Conservation (phyloP, 2,329 filamentous ascomycete species). For the Scolecobasidium constrictum region DNA sequence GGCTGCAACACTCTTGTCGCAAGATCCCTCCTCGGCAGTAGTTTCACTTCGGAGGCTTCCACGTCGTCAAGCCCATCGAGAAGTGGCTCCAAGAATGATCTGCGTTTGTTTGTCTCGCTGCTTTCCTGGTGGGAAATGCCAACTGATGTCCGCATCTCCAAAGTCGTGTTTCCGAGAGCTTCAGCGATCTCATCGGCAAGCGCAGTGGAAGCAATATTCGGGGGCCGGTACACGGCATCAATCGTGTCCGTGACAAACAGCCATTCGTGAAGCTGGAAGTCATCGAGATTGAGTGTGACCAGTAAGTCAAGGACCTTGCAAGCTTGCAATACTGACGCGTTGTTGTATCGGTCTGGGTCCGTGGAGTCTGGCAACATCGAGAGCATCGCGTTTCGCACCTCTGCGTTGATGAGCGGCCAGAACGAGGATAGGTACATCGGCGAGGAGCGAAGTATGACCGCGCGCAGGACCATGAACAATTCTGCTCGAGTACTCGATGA, state of each 20-base stretch:
- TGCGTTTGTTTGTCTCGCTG: slow-evolving; percentile 14
- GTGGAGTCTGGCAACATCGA: slow-evolving; percentile 60
- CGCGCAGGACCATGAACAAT: slow-evolving; percentile 77
- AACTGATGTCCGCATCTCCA: slow-evolving; percentile 16
- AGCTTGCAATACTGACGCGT: slow-evolving; percentile 70
- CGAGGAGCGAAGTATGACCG: slow-evolving; percentile 68
- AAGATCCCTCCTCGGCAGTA: slow-evolving; percentile 48
- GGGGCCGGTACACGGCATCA: slow-evolving; percentile 80
- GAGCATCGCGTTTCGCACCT: slow-evolving; percentile 69
- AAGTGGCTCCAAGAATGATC: slow-evolving; percentile 32
- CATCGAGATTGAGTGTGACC: slow-evolving; percentile 78
- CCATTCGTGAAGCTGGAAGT: slow-evolving; percentile 98
- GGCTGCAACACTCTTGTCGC: slow-evolving; percentile 70
- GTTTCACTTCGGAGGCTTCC: slow-evolving; percentile 27
- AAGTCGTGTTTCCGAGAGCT: slow-evolving; percentile 43
- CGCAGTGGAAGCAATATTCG: slow-evolving; percentile 57
- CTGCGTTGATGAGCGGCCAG: slow-evolving; percentile 83
- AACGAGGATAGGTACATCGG: slow-evolving; percentile 70
- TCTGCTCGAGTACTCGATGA: slow-evolving; percentile 84
- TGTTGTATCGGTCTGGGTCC: slow-evolving; percentile 65
- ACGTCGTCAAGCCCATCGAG: slow-evolving; percentile 17
- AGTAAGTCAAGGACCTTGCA: slow-evolving; percentile 88
- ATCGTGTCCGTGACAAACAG: slow-evolving; percentile 95
- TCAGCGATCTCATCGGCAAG: slow-evolving; percentile 80
- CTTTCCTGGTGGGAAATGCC: slow-evolving; percentile 17